Conservation (phyloP, 257 asterid species). For the Primulina tabacum region DNA sequence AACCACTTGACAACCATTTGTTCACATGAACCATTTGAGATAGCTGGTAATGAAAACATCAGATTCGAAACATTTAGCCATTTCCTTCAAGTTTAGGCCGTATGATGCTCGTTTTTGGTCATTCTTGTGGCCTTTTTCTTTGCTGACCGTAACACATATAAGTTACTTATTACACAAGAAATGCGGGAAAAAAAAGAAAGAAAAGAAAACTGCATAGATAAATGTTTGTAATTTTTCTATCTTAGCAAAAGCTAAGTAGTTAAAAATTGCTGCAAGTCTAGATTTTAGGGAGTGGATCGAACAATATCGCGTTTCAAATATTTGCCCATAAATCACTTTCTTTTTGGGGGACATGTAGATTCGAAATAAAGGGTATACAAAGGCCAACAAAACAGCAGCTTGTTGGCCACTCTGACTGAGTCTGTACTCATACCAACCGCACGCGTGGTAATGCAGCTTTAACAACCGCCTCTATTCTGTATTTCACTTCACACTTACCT, state of each 20-base stretch:
- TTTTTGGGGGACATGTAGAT: not conserved
- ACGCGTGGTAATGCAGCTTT: constrained; percentile 15
- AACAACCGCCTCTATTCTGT: not conserved
- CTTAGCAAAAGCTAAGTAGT: not conserved
- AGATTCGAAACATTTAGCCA: constrained; percentile 7
- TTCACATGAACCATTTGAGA: not conserved
- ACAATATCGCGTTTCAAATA: not conserved
- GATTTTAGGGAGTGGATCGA: too few species aligned
- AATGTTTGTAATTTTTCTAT: not conserved
- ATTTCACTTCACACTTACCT: not conserved
- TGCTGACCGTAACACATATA: not conserved
- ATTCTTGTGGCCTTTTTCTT: not conserved
- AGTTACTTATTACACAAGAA: constrained; percentile 10
- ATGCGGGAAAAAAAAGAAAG: not conserved
- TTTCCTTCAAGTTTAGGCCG: not conserved
- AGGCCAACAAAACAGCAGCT: not conserved
- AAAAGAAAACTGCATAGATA: not conserved
- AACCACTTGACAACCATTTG: constrained; percentile 24
- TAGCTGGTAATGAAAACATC: constrained; percentile 18
- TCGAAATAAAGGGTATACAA: not conserved
- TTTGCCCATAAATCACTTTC: too few species aligned
- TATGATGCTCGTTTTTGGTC: not conserved
- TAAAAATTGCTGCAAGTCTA: not conserved
- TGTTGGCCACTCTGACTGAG: constrained; percentile 16
- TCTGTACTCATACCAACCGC: constrained; percentile 8